phyloP scores from a whole-genome alignment of 139 green algal genomes.

The Chlorella sp. region DNA sequence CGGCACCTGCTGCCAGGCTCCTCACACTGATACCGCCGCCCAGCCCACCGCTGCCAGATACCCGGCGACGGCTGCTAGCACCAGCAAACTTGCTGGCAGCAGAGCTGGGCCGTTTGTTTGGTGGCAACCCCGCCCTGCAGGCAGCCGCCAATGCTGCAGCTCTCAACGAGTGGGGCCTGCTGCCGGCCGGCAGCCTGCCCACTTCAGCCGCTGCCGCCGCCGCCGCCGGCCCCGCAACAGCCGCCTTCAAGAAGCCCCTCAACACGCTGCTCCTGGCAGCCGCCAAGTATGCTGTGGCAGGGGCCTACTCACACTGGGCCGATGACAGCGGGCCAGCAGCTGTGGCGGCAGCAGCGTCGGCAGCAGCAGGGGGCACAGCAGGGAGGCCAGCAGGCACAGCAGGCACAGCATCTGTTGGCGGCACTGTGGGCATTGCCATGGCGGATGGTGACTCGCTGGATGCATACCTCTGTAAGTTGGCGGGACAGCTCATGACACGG shows the following conservation, averaged over 20 bases:
- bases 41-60: not conserved
- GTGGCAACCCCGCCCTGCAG: constrained; percentile 4
- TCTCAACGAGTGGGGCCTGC: not conserved
- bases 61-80: not conserved
- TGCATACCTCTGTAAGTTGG: not conserved
- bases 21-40: not conserved
- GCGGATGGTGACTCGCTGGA: not conserved
- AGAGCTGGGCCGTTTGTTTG: not conserved
- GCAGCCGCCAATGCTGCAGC: not conserved
- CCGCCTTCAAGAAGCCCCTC: not conserved
- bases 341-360: not conserved
- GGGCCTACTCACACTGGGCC: not conserved
- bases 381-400: not conserved
- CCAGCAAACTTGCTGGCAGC: not conserved
- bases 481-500: too few relatives aligned
- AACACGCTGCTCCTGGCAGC: not conserved
- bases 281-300: not conserved
- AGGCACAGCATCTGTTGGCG: not conserved
- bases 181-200: not conserved
- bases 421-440: not conserved
- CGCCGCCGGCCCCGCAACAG: not conserved
- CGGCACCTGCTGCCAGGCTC: not conserved
- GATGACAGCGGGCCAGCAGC: not conserved
- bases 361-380: not conserved
- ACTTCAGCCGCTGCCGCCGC: not conserved